phyloP scores from a whole-genome alignment of 176 grass and related monocot genomes.

The Oryza rufipogon region DNA sequence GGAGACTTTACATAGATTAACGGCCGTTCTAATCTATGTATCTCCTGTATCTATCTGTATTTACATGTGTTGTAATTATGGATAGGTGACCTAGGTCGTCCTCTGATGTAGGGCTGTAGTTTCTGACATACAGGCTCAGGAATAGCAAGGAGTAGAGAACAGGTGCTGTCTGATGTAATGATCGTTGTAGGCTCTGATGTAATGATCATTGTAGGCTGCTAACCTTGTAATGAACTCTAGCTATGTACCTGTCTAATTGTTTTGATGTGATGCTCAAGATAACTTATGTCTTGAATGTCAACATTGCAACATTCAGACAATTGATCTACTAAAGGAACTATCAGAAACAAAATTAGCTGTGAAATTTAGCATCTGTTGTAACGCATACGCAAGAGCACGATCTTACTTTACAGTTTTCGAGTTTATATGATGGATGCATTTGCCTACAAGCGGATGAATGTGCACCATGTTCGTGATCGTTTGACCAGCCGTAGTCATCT shows the following conservation, averaged over 20 bases:
- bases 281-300: neutral
- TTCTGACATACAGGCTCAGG: conserved; percentile 36
- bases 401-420: neutral
- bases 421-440: neutral
- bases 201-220: conserved; percentile 27
- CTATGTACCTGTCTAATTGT: conserved; percentile 27
- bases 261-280: conserved; percentile 4
- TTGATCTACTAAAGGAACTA: neutral
- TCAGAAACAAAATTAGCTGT: neutral
- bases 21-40: conserved; percentile 44
- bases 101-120: conserved; percentile 32
- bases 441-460: neutral
- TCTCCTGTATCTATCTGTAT: conserved; percentile 49
- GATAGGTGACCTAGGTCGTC: conserved; percentile 42
- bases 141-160: conserved; percentile 9
- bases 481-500: no score
- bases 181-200: conserved; percentile 11
- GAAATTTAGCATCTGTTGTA: neutral
- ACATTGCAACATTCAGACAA: conserved; percentile 1
- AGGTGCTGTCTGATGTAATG: conserved; percentile 20
- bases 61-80: conserved; percentile 58
- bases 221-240: conserved; percentile 33
- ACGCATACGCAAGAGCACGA: neutral
- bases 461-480: no score
- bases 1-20: conserved; percentile 48